Evolutionary conservation across 345 rosid species (phyloP).

Genomic region (Eucalyptus tenuipes): DNA sequence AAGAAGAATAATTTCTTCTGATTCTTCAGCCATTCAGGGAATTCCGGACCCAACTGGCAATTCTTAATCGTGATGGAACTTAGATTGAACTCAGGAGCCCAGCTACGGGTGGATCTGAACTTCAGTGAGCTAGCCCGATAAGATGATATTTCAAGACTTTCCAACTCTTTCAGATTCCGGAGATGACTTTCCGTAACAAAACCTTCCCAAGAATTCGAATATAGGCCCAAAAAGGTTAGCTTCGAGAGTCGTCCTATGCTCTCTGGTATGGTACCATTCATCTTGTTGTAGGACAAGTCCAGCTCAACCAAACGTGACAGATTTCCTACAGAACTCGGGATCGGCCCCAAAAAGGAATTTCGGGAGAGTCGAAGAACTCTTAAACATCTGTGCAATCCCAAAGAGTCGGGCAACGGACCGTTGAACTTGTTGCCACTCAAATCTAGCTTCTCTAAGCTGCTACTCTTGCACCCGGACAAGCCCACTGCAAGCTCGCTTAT

Average conservation of each 20-base stretch:
- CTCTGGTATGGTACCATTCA: constrained; percentile 13
- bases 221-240: neutral
- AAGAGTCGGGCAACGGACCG: neutral
- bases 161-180: neutral
- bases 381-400: neutral
- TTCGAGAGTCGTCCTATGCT: constrained; percentile 5
- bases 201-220: constrained; percentile 9
- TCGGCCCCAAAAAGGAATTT: neutral
- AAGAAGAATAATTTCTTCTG: neutral
- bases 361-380: neutral
- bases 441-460: neutral
- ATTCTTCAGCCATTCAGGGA: constrained; percentile 11
- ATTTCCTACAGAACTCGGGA: constrained; percentile 6
- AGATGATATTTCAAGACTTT: neutral
- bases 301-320: neutral
- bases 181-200: neutral
- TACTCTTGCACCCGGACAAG: neutral
- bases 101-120: neutral
- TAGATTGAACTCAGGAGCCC: constrained; percentile 5
- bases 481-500: neutral
- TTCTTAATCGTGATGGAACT: neutral
- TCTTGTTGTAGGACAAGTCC: neutral
- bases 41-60: constrained; percentile 3
- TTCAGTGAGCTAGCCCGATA: neutral
- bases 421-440: neutral